Percentiles rank a stretch among this genome's conserved stretches.
phyloP scores from a whole-genome alignment of 805 yeast genomes.

The Candida michaelii region DNA sequence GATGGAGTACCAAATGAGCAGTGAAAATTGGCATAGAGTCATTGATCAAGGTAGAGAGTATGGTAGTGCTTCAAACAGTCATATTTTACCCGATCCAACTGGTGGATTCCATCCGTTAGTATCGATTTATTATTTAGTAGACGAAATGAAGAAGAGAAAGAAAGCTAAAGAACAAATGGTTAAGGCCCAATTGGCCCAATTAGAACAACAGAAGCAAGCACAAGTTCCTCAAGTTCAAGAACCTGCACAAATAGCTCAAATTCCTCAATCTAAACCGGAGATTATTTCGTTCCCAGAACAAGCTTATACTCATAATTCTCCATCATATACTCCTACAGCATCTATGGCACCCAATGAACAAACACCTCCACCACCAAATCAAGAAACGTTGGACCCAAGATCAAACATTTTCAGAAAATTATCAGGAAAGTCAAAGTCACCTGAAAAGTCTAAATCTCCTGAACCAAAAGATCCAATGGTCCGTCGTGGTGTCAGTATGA shows the following conservation, averaged over 20 bases:
- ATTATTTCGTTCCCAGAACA: slow-evolving; percentile 35
- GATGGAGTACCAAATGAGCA: slow-evolving; percentile 62
- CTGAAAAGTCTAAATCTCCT: slow-evolving; percentile 7
- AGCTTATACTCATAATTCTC: slow-evolving; percentile 31
- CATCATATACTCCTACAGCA: slow-evolving; percentile 6
- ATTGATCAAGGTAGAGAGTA: slow-evolving; percentile 38
- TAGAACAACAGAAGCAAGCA: slow-evolving; percentile 16
- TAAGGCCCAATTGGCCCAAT: slow-evolving; percentile 27
- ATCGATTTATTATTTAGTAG: slow-evolving; percentile 82
- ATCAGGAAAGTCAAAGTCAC: slow-evolving; percentile 21
- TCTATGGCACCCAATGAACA: slow-evolving; percentile 20
- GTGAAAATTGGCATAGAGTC: slow-evolving; percentile 58
- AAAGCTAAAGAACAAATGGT: slow-evolving; percentile 54
- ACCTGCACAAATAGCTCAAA: slow-evolving; percentile 4
- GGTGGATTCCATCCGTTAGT: slow-evolving; percentile 84
- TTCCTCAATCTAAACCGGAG: slow-evolving; percentile 9
- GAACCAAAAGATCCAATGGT: slow-evolving; percentile 42
- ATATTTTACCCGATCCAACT: slow-evolving; percentile 69
- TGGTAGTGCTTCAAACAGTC: slow-evolving; percentile 33
- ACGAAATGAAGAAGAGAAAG: slow-evolving; percentile 77
- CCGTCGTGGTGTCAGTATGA: slow-evolving; percentile 62
- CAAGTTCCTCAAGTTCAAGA: slow-evolving; percentile 1
- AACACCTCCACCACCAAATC: slow-evolving; percentile 21
- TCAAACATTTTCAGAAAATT: slow-evolving; percentile 34
- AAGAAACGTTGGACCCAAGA: slow-evolving; percentile 36